Conservation (phyloP, 2,329 filamentous ascomycete species). For the Monosporascus sp. region DNA sequence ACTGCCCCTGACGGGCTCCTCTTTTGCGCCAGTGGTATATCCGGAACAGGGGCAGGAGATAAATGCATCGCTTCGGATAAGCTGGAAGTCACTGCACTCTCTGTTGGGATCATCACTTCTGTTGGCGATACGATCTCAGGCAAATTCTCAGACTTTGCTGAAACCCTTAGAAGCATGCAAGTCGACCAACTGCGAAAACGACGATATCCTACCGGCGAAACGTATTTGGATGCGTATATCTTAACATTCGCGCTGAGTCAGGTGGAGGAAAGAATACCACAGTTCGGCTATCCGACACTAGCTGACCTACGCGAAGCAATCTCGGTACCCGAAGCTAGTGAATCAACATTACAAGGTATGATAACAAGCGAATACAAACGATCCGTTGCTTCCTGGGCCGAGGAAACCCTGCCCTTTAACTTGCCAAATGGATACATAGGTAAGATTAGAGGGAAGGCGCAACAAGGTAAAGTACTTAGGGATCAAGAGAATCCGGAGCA, state of each 20-base stretch:
- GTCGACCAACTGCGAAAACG: neutral
- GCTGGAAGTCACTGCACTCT: constrained; percentile 5
- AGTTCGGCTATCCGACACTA: neutral
- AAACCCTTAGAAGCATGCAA: neutral
- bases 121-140: neutral
- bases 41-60: constrained; percentile 1
- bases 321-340: neutral
- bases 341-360: neutral
- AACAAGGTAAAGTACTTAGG: constrained; percentile 5
- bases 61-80: neutral
- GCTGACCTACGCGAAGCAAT: neutral
- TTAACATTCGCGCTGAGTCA: constrained; percentile 1
- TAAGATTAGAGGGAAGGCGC: neutral
- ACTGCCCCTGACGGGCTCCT: neutral
- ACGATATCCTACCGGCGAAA: constrained; percentile 8
- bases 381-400: neutral
- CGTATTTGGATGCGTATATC: constrained; percentile 10
- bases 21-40: constrained; percentile 9
- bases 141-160: neutral
- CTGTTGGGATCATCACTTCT: constrained; percentile 5
- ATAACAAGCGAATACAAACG: neutral
- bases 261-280: neutral
- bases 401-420: constrained; percentile 1
- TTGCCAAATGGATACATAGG: constrained; percentile 8
- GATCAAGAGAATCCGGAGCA: neutral